These are phyloP conservation scores for Diplocarpon mali DNA, from an alignment of 2,329 filamentous ascomycete species.

Conservation along the genomic window DNA sequence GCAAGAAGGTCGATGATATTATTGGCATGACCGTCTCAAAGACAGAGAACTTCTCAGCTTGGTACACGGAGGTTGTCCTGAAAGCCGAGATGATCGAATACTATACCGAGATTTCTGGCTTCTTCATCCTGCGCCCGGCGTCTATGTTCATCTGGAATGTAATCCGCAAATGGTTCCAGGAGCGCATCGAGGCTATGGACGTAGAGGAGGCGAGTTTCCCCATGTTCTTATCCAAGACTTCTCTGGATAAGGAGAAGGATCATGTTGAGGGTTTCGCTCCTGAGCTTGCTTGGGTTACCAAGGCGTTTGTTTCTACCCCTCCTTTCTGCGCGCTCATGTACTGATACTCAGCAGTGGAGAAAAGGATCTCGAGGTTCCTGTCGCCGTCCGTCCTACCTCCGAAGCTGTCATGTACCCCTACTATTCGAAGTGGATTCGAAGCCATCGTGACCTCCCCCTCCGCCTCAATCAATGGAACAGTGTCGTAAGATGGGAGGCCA, in stretches of 20 bases:
- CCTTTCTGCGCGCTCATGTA: constrained; percentile 6
- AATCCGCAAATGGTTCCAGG: constrained; percentile 57
- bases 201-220: constrained; percentile 96
- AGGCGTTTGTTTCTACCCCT: constrained; percentile 44
- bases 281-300: constrained; percentile 80
- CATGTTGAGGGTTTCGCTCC: constrained; percentile 98
- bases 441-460: constrained; percentile 86
- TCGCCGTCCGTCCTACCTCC: constrained; percentile 57
- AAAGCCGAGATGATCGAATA: constrained; percentile 98
- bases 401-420: constrained; percentile 89
- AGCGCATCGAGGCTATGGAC: constrained; percentile 77
- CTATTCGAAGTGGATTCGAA: constrained; percentile 94
- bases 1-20: constrained; percentile 54
- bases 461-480: constrained; percentile 97
- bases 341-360: constrained; percentile 53
- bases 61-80: constrained; percentile 96
- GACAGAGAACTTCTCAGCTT: constrained; percentile 76
- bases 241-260: constrained; percentile 69
- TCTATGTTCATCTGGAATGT: constrained; percentile 57
- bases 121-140: constrained; percentile 77
- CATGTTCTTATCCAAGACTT: constrained; percentile 87
- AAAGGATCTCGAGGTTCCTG: constrained; percentile 76
- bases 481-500: constrained; percentile 92
- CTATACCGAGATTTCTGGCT: constrained; percentile 86
- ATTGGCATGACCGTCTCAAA: constrained; percentile 86